Conservation (phyloP, 805 yeast species). For the Nakazawaea laoshanensis region DNA sequence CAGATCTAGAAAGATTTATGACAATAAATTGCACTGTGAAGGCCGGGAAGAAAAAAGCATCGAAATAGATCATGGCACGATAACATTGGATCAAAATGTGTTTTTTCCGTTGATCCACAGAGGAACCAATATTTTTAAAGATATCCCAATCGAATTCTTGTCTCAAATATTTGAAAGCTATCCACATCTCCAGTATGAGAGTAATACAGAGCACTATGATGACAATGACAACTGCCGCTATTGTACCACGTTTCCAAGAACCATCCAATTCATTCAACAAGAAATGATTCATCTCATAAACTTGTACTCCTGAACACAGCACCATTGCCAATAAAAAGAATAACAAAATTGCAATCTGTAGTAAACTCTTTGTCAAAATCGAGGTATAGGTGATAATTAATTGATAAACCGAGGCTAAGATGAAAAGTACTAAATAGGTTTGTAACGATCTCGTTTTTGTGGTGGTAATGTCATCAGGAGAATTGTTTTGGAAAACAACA, state of each 20-base stretch:
- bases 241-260: constrained; percentile 23
- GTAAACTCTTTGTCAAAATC: constrained; percentile 26
- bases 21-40: constrained; percentile 36
- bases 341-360: constrained; percentile 26
- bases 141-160: constrained; percentile 26
- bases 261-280: constrained; percentile 15
- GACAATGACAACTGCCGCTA: constrained; percentile 29
- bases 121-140: constrained; percentile 30
- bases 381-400: constrained; percentile 26
- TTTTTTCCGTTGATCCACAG: constrained; percentile 21
- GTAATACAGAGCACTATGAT: constrained; percentile 26
- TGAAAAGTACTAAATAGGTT: constrained; percentile 33
- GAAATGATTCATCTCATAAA: constrained; percentile 22
- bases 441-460: constrained; percentile 18
- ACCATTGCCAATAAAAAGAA: constrained; percentile 31
- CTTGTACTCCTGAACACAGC: constrained; percentile 36
- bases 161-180: constrained; percentile 19
- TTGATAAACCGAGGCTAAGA: constrained; percentile 34
- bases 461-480: constrained; percentile 20
- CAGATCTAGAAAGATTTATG: constrained; percentile 26
- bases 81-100: constrained; percentile 30
- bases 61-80: constrained; percentile 21
- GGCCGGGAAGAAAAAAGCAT: constrained; percentile 32
- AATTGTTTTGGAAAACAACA: constrained; percentile 20
- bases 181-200: constrained; percentile 21